Evolutionary conservation across 2,329 filamentous ascomycete genomes (phyloP).

Genomic region (Lachnellula suecica): DNA sequence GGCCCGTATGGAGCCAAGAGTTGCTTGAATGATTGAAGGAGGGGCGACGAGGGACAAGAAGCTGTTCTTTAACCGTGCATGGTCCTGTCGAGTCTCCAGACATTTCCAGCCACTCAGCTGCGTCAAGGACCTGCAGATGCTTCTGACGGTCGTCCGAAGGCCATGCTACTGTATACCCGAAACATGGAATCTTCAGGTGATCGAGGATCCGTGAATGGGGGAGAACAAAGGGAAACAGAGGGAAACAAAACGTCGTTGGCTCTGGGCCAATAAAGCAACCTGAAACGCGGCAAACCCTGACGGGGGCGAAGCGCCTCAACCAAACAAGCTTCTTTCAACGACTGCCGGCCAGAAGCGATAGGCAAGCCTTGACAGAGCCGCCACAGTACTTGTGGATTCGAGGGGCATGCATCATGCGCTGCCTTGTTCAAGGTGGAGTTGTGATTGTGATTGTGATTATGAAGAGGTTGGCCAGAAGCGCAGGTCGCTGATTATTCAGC

Average conservation of each 20-base stretch:
- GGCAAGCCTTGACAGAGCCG: neutral
- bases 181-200: neutral
- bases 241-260: neutral
- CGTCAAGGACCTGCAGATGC: neutral
- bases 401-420: neutral
- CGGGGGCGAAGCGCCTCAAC: neutral
- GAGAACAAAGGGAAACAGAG: too few species aligned
- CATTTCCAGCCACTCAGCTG: neutral
- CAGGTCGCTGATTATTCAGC: neutral
- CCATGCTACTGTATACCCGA: neutral
- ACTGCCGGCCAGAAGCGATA: neutral
- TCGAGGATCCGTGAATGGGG: neutral
- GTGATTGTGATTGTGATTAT: neutral
- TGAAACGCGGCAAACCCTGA: conserved; percentile 3
- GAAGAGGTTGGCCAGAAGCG: neutral
- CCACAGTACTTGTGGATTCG: neutral
- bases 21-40: conserved; percentile 2
- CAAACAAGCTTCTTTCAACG: neutral
- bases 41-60: neutral
- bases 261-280: conserved; percentile 1
- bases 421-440: neutral
- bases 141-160: neutral
- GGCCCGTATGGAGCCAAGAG: neutral
- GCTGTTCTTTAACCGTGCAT: neutral
- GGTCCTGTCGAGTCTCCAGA: neutral